Conservation (phyloP, 2,329 filamentous ascomycete species). For the Ophiostoma quercus region DNA sequence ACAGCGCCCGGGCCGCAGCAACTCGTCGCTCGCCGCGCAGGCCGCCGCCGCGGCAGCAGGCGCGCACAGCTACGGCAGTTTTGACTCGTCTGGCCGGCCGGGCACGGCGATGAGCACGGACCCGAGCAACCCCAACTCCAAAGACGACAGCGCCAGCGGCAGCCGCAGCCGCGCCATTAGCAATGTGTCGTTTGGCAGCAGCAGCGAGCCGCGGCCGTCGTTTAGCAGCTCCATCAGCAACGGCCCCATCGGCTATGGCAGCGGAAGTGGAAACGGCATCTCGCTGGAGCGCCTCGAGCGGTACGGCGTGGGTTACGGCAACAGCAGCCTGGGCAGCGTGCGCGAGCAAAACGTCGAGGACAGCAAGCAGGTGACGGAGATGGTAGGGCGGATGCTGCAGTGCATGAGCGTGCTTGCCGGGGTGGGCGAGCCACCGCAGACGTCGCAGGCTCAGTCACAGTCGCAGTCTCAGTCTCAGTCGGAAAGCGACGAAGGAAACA, state of each 20-base stretch:
- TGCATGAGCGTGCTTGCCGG: slow-evolving; percentile 81
- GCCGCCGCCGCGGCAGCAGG: not conserved
- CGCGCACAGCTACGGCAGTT: slow-evolving; percentile 24
- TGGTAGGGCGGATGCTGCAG: slow-evolving; percentile 91
- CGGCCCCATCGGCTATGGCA: slow-evolving; percentile 23
- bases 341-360: slow-evolving; percentile 60
- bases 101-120: slow-evolving; percentile 57
- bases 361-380: slow-evolving; percentile 81
- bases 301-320: slow-evolving; percentile 25
- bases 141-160: slow-evolving; percentile 47
- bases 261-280: slow-evolving; percentile 13
- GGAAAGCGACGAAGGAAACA: slow-evolving; percentile 65
- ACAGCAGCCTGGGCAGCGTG: slow-evolving; percentile 34
- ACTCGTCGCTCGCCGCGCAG: slow-evolving; percentile 24
- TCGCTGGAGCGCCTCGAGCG: slow-evolving; percentile 21
- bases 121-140: not conserved
- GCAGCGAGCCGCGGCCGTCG: slow-evolving; percentile 43
- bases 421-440: slow-evolving; percentile 45
- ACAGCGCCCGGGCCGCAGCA: slow-evolving; percentile 33
- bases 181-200: slow-evolving; percentile 67
- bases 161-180: slow-evolving; percentile 75
- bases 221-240: slow-evolving; percentile 32
- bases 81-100: slow-evolving; percentile 45
- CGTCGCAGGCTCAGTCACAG: not conserved
- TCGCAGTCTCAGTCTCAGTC: slow-evolving; percentile 34